Conservation (phyloP, 2,329 filamentous ascomycete genomes). For the Aureobasidium sp. region DNA sequence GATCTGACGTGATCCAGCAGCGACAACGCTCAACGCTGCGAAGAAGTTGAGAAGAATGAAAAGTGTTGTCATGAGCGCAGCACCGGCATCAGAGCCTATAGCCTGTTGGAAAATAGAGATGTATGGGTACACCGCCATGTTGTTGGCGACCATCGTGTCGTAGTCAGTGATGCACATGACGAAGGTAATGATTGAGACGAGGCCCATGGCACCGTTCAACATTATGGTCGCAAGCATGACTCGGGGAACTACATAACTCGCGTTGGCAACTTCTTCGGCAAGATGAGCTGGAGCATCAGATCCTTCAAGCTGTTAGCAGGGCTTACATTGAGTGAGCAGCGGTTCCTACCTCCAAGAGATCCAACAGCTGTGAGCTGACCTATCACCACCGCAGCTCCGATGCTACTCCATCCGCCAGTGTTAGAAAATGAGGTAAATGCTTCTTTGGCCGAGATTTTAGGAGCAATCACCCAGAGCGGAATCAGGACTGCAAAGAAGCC, state of each 20-base stretch:
- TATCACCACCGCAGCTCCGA: conserved; percentile 18
- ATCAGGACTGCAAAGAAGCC: conserved; percentile 17
- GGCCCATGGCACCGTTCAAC: conserved; percentile 33
- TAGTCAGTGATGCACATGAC: conserved; percentile 28
- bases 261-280: conserved; percentile 24
- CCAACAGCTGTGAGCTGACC: conserved; percentile 11
- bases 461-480: conserved; percentile 32
- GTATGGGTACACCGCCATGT: conserved; percentile 27
- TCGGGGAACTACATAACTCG: conserved; percentile 25
- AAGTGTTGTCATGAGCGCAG: conserved; percentile 33
- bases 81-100: conserved; percentile 15
- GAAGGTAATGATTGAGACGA: conserved; percentile 34
- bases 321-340: conserved; percentile 32
- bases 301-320: conserved; percentile 24
- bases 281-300: conserved; percentile 16
- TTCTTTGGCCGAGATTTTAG: conserved; percentile 30
- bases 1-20: conserved; percentile 32
- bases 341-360: conserved; percentile 18
- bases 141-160: conserved; percentile 21
- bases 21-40: conserved; percentile 28
- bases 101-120: conserved; percentile 14
- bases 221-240: conserved; percentile 33
- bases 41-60: conserved; percentile 28
- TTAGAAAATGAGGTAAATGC: conserved; percentile 43
- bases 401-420: conserved; percentile 32